Conservation (phyloP, 129 eudicot genomes). For the Chrysanthemum lavandulifolium region DNA sequence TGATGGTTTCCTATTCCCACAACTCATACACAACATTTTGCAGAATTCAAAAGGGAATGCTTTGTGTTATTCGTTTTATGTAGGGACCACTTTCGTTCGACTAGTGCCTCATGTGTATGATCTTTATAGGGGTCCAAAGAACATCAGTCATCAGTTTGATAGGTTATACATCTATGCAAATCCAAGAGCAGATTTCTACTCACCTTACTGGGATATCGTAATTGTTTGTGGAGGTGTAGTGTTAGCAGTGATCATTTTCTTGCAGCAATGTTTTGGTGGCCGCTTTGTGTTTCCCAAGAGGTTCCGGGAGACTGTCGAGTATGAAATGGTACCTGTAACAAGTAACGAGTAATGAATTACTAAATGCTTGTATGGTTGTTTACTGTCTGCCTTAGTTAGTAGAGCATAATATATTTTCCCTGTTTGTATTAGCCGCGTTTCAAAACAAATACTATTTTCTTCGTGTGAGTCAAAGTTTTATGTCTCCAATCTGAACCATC, state of each 20-base stretch:
- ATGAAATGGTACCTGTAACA: slow-evolving; percentile 49
- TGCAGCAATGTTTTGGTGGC: slow-evolving; percentile 78
- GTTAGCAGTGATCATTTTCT: slow-evolving; percentile 45
- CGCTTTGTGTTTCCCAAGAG: slow-evolving; percentile 48
- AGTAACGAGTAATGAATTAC: slow-evolving; percentile 14
- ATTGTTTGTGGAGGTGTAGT: slow-evolving; percentile 45
- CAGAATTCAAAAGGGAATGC: slow-evolving; percentile 40
- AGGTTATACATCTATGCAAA: slow-evolving; percentile 49
- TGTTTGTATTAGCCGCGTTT: too few species aligned
- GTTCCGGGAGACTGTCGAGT: slow-evolving; percentile 41
- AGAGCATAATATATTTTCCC: too few species aligned
- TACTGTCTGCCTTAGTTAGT: background rate
- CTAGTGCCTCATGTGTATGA: slow-evolving; percentile 68
- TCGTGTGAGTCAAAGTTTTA: too few species aligned
- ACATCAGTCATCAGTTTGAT: slow-evolving; percentile 28
- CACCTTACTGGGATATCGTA: slow-evolving; percentile 54
- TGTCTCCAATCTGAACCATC: too few species aligned
- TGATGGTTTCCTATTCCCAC: slow-evolving; percentile 77
- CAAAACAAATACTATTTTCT: too few species aligned
- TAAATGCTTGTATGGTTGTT: slow-evolving; percentile 3
- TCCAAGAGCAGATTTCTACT: slow-evolving; percentile 47
- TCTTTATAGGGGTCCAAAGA: slow-evolving; percentile 47
- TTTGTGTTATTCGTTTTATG: slow-evolving; percentile 45
- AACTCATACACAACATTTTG: slow-evolving; percentile 56
- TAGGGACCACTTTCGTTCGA: slow-evolving; percentile 65